phyloP scores from a whole-genome alignment of 805 yeast genomes.

The Lipomyces starkeyi region DNA sequence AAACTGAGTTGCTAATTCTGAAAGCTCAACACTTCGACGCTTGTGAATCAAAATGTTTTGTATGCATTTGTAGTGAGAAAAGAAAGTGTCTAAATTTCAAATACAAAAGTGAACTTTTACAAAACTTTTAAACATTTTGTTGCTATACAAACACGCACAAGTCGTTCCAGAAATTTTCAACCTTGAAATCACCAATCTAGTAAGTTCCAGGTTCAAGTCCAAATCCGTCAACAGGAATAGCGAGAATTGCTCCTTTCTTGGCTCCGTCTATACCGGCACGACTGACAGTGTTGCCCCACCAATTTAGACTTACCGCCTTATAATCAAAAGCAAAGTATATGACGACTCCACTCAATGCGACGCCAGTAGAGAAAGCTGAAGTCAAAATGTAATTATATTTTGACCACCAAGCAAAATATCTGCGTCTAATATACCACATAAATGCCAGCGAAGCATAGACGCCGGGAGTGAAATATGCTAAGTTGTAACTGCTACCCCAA shows the following conservation, averaged over 20 bases:
- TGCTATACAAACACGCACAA: no score
- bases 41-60: no score
- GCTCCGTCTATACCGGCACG: conserved; percentile 24
- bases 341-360: conserved; percentile 64
- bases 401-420: conserved; percentile 72
- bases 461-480: conserved; percentile 23
- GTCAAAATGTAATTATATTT: conserved; percentile 71
- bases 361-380: conserved; percentile 69
- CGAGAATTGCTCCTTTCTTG: conserved; percentile 7
- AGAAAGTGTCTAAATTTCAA: no score
- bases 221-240: conserved; percentile 24
- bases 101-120: no score
- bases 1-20: no score
- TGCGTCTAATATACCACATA: conserved; percentile 60
- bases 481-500: conserved; percentile 20
- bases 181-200: conserved; percentile 3
- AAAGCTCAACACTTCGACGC: no score
- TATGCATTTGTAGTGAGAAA: no score
- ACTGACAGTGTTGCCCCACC: conserved; percentile 67
- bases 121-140: background rate
- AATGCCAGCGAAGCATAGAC: conserved; percentile 44
- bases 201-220: conserved; percentile 15
- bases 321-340: conserved; percentile 59
- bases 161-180: no score
- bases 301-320: conserved; percentile 49